Conservation (phyloP, 208 protist species). For the Blastocrithidia nonstop region DNA sequence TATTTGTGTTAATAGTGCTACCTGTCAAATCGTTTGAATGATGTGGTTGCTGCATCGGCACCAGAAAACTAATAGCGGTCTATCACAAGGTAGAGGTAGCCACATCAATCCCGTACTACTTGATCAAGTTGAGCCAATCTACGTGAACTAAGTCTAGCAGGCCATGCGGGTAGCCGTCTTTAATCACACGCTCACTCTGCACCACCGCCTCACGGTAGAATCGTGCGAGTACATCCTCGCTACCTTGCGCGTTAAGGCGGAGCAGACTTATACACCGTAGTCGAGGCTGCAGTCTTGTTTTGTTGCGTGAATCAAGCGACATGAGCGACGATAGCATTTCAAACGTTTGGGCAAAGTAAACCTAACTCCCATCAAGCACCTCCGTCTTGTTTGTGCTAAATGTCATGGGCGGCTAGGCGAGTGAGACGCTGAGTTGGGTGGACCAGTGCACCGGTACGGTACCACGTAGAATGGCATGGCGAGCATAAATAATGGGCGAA, state of each 20-base stretch:
- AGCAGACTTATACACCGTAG: slow-evolving; percentile 76
- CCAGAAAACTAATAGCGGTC: slow-evolving; percentile 34
- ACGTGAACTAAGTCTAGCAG: slow-evolving; percentile 62
- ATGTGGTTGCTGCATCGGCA: neutral
- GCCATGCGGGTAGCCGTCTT: slow-evolving; percentile 14
- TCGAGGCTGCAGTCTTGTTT: slow-evolving; percentile 10
- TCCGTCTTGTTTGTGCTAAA: slow-evolving; percentile 53
- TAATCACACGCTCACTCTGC: slow-evolving; percentile 15
- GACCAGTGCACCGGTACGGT: slow-evolving; percentile 79
- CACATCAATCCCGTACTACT: slow-evolving; percentile 53
- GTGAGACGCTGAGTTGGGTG: slow-evolving; percentile 45
- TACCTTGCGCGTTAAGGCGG: slow-evolving; percentile 40
- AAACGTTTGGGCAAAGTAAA: slow-evolving; percentile 57
- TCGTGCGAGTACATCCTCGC: slow-evolving; percentile 40
- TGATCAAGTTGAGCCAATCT: slow-evolving; percentile 70
- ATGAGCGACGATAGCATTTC: slow-evolving; percentile 28
- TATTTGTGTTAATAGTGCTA: no score
- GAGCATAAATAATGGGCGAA: slow-evolving; percentile 35
- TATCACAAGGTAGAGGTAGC: slow-evolving; percentile 56
- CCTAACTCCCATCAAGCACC: slow-evolving; percentile 31
- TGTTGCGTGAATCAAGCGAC: slow-evolving; percentile 25
- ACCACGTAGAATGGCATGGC: slow-evolving; percentile 58
- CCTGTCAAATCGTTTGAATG: no score
- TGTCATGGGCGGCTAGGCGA: slow-evolving; percentile 64
- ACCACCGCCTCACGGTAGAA: slow-evolving; percentile 57